Percentiles rank a stretch among this genome's conserved stretches.
These are phyloP conservation scores for Angomonas deanei DNA, from an alignment of 208 protist species.

Conservation along the genomic window DNA sequence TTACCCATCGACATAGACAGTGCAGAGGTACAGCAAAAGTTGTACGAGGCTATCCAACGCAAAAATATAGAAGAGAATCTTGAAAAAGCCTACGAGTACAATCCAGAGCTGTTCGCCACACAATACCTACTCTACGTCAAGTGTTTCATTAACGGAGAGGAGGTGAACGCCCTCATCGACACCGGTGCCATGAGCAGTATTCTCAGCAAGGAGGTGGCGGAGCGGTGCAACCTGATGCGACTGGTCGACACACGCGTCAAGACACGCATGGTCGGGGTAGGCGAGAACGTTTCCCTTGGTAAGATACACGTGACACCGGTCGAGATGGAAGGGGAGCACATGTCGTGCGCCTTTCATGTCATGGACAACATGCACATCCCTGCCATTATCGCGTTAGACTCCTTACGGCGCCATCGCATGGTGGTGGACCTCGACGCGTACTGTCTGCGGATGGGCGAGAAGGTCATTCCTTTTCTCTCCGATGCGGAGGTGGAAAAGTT, in stretches of 20 bases:
- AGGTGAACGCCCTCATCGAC: conserved; percentile 95
- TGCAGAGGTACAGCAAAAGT: conserved; percentile 60
- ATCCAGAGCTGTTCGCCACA: conserved; percentile 87
- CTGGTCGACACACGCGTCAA: conserved; percentile 85
- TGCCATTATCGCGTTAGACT: conserved; percentile 94
- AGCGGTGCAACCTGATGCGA: conserved; percentile 81
- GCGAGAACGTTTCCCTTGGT: conserved; percentile 87
- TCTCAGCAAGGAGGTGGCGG: conserved; percentile 76
- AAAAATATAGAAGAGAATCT: conserved; percentile 90
- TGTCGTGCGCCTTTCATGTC: conserved; percentile 87
- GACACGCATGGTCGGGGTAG: conserved; percentile 89
- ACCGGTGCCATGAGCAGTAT: conserved; percentile 79
- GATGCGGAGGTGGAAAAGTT: conserved; percentile 41
- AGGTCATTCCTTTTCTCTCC: conserved; percentile 43
- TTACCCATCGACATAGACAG: neutral
- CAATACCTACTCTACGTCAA: conserved; percentile 93
- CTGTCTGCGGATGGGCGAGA: conserved; percentile 39
- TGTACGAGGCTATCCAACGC: conserved; percentile 80
- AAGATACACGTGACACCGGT: conserved; percentile 84
- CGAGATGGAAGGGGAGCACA: conserved; percentile 64
- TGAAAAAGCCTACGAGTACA: conserved; percentile 88
- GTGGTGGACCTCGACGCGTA: conserved; percentile 60
- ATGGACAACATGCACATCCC: conserved; percentile 86
- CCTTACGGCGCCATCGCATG: conserved; percentile 85
- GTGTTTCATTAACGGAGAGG: conserved; percentile 82